Evolutionary conservation across 495 filamentous ascomycete genomes (phyloP), one percentile per base, ranked within the genome.

Genomic region (Apiosordaria backusii): DNA sequence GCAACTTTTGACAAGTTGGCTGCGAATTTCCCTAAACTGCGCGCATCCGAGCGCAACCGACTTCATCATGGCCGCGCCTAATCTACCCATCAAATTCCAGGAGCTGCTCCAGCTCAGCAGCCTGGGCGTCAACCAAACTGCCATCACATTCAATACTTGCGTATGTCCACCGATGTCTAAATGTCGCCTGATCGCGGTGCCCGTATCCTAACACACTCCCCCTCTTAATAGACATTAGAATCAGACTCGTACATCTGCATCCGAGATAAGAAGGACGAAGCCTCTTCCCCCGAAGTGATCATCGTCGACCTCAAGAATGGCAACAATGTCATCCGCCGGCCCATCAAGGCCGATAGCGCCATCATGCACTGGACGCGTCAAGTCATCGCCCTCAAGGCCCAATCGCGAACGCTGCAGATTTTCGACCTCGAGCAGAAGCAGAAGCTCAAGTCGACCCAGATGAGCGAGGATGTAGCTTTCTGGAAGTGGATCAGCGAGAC

Each of bases 261-360:
- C 71, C 90, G 96, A 71, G 94, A 99, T 79, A 92, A 92, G 80
- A 87, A 89, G 72, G 87, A 88, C 68, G 90, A 91, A 64, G 85
- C 88, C 58, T 86, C 91, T 59, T 87, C 87, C 60, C 91, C 95
- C 35, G 93, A 99, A 78, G 95, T 98, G 67, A 90, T 98, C 77
- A 99, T 98, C 78, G 81, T 99, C 78, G 88, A 98, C 76, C 89
- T 99, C 72, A 96, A 97, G 79, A 93, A 96, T 81, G 86, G 86
- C 79, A 96, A 97, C 85, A 90, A 92, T 79, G 85, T 96, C 74
- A 96, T 93, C 66, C 89, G 91, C 68, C 86, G 95, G 69, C 92
- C 93, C 9, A 99, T 99, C 84, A 98, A 97, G 81, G 96, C 95
- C 70, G 95, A 99, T 83, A 97, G 93, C 87, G 96, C 95, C 67